phyloP scores from a whole-genome alignment of 148 eudicot species.

The Persicaria tinctoria region DNA sequence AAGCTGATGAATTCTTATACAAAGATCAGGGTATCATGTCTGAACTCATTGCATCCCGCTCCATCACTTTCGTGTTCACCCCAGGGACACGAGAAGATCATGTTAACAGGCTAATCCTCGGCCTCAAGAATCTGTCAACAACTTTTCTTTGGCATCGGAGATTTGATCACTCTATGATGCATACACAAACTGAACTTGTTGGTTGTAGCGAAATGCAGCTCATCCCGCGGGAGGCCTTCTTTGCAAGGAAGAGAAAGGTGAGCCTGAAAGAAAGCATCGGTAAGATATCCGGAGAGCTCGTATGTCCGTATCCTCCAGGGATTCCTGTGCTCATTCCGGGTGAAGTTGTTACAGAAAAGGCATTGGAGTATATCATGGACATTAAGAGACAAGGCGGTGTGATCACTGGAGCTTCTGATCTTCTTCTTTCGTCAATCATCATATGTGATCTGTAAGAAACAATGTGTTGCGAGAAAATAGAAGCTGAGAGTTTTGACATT shows the following conservation, averaged over 20 bases:
- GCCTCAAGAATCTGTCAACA: conserved; percentile 45
- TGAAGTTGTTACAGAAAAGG: conserved; percentile 40
- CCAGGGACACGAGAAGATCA: conserved; percentile 62
- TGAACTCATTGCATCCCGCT: conserved; percentile 45
- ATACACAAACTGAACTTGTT: conserved; percentile 7
- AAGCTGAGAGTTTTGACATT: no score
- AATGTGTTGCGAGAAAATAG: neutral
- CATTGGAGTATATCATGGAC: conserved; percentile 30
- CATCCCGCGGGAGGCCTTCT: conserved; percentile 73
- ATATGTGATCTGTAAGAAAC: conserved; percentile 32
- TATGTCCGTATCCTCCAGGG: conserved; percentile 86
- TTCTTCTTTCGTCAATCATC: conserved; percentile 38
- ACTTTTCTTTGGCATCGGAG: neutral
- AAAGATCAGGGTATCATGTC: conserved; percentile 46
- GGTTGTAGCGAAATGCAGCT: conserved; percentile 33
- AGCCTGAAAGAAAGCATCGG: conserved; percentile 42
- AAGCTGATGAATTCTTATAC: conserved; percentile 52
- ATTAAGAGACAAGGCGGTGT: conserved; percentile 38
- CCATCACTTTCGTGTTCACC: conserved; percentile 53
- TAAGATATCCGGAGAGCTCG: conserved; percentile 66
- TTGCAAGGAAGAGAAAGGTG: conserved; percentile 46
- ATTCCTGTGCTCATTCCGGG: conserved; percentile 65
- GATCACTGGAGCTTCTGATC: conserved; percentile 53
- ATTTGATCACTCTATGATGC: conserved; percentile 7
- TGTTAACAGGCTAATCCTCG: conserved; percentile 41